A percentile compares a stretch with the other conserved stretches of the same genome.
Evolutionary conservation across 2,329 filamentous ascomycete genomes (phyloP).

Genomic region (Passalora sequoiae): DNA sequence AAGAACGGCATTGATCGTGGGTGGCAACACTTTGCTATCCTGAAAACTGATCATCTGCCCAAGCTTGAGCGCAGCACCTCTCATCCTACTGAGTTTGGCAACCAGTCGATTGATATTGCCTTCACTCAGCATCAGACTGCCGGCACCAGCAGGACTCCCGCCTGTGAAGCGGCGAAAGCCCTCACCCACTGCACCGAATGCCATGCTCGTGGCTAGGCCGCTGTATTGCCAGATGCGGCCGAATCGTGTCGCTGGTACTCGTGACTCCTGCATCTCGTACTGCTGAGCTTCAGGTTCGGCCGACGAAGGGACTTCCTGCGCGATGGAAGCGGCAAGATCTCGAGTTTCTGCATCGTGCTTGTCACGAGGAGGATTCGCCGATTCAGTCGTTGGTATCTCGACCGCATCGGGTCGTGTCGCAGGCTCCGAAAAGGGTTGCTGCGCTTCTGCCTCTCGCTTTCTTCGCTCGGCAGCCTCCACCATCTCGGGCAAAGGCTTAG

Average conservation of each 20-base stretch:
- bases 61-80: conserved; percentile 91
- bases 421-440: not conserved
- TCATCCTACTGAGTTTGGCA: conserved; percentile 88
- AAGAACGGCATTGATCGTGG: conserved; percentile 78
- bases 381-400: not conserved
- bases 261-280: conserved; percentile 79
- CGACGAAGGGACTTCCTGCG: conserved; percentile 30
- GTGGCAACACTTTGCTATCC: conserved; percentile 90
- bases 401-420: not conserved
- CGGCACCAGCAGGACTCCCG: conserved; percentile 45
- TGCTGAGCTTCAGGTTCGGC: conserved; percentile 10
- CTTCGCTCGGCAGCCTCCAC: conserved; percentile 26
- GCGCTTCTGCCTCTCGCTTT: conserved; percentile 15
- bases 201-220: conserved; percentile 89
- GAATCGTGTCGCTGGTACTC: conserved; percentile 80
- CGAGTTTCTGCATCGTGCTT: conserved; percentile 35
- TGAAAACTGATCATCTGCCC: conserved; percentile 99
- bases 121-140: conserved; percentile 81
- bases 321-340: conserved; percentile 34
- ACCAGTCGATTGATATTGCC: conserved; percentile 92
- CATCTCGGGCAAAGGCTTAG: conserved; percentile 33
- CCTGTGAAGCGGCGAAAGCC: conserved; percentile 73
- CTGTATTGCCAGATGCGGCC: conserved; percentile 92
- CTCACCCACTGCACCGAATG: conserved; percentile 85
- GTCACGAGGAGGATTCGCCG: not conserved